phyloP scores from a whole-genome alignment of 441 rosid genomes.

The Populus hybrid region DNA sequence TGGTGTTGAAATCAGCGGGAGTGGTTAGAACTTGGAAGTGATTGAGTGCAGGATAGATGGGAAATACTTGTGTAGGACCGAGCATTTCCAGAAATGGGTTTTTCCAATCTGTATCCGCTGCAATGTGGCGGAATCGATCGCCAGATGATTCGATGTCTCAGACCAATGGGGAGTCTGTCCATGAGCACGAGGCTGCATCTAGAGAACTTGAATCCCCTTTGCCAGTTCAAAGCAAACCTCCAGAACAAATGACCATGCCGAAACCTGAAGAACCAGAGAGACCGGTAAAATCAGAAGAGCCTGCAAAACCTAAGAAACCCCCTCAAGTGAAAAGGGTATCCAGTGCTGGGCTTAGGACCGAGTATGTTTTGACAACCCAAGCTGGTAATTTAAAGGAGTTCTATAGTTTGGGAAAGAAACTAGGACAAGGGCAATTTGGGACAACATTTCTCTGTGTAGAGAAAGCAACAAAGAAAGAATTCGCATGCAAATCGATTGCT shows the following conservation, averaged over 20 bases:
- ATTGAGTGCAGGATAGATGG: slow-evolving; percentile 46
- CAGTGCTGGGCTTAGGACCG: slow-evolving; percentile 82
- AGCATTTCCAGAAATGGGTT: slow-evolving; percentile 59
- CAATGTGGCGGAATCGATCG: slow-evolving; percentile 64
- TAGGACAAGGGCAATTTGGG: slow-evolving; percentile 96
- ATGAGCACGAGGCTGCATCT: slow-evolving; percentile 23
- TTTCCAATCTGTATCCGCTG: slow-evolving; percentile 68
- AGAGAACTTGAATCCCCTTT: slow-evolving; percentile 49
- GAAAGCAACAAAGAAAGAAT: slow-evolving; percentile 58
- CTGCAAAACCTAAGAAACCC: slow-evolving; percentile 50
- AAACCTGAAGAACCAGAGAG: slow-evolving; percentile 37
- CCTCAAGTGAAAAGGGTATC: slow-evolving; percentile 70
- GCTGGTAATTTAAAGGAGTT: slow-evolving; percentile 80
- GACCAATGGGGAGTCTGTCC: slow-evolving; percentile 21
- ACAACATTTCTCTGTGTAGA: slow-evolving; percentile 73
- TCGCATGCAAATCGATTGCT: slow-evolving; percentile 89
- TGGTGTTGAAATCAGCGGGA: slow-evolving; percentile 27
- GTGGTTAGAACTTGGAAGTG: neutral
- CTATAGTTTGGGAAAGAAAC: slow-evolving; percentile 71
- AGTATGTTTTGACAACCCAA: slow-evolving; percentile 66
- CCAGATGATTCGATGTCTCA: slow-evolving; percentile 49
- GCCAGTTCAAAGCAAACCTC: slow-evolving; percentile 68
- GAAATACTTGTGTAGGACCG: slow-evolving; percentile 82
- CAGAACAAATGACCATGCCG: slow-evolving; percentile 54
- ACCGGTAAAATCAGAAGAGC: slow-evolving; percentile 34